These are phyloP conservation scores for Amborella trichopoda DNA, from an alignment of 164 flowering plant species.

Conservation along the genomic window DNA sequence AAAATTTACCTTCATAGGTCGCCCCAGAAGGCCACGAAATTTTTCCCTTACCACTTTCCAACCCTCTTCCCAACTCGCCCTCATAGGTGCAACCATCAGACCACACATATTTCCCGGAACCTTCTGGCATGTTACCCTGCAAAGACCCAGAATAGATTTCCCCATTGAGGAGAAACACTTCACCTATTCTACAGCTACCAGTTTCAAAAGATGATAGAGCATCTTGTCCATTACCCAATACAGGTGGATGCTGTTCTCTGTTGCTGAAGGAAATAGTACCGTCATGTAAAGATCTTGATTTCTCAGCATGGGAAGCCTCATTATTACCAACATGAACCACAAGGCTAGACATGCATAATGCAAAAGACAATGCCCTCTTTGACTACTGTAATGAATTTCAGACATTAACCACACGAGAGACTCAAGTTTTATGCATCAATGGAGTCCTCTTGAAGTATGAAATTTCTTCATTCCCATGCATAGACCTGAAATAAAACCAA, in stretches of 20 bases:
- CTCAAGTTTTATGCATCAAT: too few relatives aligned
- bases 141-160: slow-evolving; percentile 72
- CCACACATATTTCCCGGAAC: slow-evolving; percentile 78
- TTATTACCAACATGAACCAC: slow-evolving; percentile 42
- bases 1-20: slow-evolving; percentile 81
- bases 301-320: slow-evolving; percentile 33
- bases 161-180: slow-evolving; percentile 56
- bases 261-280: slow-evolving; percentile 18
- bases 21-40: slow-evolving; percentile 74
- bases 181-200: slow-evolving; percentile 47
- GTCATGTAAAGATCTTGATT: slow-evolving; percentile 50
- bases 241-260: slow-evolving; percentile 12
- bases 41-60: slow-evolving; percentile 74
- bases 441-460: too few relatives aligned
- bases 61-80: slow-evolving; percentile 94
- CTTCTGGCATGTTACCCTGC: slow-evolving; percentile 70
- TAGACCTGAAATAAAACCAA: too few relatives aligned
- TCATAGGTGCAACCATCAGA: slow-evolving; percentile 72
- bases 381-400: too few relatives aligned
- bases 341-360: slow-evolving; percentile 93
- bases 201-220: slow-evolving; percentile 28
- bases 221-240: slow-evolving; percentile 37
- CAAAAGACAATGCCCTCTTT: slow-evolving; percentile 18
- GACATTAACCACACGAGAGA: too few relatives aligned
- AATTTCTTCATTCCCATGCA: too few relatives aligned